Percentiles rank a stretch among this genome's conserved stretches.
phyloP scores from a whole-genome alignment of 2,329 filamentous ascomycete genomes.

The Pseudogymnoascus sp. region DNA sequence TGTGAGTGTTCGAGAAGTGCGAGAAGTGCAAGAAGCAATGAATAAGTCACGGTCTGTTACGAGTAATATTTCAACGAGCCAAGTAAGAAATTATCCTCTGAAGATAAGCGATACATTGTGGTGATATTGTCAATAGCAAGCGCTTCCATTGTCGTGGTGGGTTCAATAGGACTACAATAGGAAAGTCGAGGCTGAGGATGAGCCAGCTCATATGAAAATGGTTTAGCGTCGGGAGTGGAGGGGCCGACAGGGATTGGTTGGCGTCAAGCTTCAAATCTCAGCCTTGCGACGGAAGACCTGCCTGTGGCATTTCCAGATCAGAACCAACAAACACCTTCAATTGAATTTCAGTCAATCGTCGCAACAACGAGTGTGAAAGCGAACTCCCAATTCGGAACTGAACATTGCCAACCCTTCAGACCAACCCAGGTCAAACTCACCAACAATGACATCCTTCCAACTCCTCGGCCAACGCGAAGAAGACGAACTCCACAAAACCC shows the following conservation, averaged over 20 bases:
- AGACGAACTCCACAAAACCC: constrained; percentile 77
- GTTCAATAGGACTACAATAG: neutral
- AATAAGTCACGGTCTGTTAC: neutral
- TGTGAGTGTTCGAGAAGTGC: neutral
- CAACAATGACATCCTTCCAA: constrained; percentile 49
- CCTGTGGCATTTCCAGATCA: neutral
- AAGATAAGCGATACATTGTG: neutral
- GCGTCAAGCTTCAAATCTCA: neutral
- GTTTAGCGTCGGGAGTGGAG: no score
- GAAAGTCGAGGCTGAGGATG: neutral
- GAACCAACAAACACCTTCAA: neutral
- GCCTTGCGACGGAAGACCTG: neutral
- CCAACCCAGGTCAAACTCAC: neutral
- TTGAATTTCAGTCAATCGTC: neutral
- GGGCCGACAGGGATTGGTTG: no score
- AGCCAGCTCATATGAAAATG: no score
- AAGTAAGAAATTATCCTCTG: neutral
- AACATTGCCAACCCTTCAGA: neutral
- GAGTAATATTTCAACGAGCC: neutral
- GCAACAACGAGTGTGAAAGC: neutral
- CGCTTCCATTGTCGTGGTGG: neutral
- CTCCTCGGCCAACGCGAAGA: constrained; percentile 69
- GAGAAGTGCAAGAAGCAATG: neutral
- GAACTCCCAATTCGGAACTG: neutral
- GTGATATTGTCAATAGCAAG: neutral